Conservation (phyloP, 2,329 filamentous ascomycete genomes). For the Diatrype stigma region DNA sequence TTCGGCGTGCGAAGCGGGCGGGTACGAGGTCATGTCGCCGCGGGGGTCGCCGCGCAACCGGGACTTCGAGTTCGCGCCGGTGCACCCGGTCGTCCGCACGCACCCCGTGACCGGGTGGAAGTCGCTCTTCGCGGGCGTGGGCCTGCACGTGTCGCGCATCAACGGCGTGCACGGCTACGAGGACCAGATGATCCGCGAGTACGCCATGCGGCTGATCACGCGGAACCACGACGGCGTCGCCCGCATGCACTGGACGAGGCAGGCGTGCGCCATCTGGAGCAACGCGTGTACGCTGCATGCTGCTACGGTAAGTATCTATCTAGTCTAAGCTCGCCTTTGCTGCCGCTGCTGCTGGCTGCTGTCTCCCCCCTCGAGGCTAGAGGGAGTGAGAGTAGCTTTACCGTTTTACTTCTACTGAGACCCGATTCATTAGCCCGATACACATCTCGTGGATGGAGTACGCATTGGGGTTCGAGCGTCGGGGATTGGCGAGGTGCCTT, state of each 20-base stretch:
- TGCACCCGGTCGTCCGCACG: constrained; percentile 55
- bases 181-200: constrained; percentile 32
- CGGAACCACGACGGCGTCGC: constrained; percentile 36
- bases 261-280: constrained; percentile 37
- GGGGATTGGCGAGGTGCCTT: constrained; percentile 34
- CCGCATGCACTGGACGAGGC: constrained; percentile 34
- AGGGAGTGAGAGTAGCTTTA: no score
- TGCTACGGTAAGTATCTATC: constrained; percentile 26
- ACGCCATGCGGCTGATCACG: constrained; percentile 31
- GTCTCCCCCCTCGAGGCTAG: no score
- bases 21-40: constrained; percentile 37
- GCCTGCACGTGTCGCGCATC: constrained; percentile 32
- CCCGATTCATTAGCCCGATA: constrained; percentile 24
- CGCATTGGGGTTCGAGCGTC: constrained; percentile 32
- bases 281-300: constrained; percentile 28
- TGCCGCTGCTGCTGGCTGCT: no score
- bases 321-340: no score
- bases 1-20: constrained; percentile 30
- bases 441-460: constrained; percentile 25
- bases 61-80: constrained; percentile 41
- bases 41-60: constrained; percentile 49
- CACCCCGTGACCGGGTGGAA: constrained; percentile 63
- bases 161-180: constrained; percentile 32
- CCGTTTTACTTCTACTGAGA: no score
- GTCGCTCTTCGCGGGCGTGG: constrained; percentile 27